These are phyloP conservation scores for Bretschneidera sinensis DNA, from an alignment of 345 rosid genomes.

Conservation along the genomic window DNA sequence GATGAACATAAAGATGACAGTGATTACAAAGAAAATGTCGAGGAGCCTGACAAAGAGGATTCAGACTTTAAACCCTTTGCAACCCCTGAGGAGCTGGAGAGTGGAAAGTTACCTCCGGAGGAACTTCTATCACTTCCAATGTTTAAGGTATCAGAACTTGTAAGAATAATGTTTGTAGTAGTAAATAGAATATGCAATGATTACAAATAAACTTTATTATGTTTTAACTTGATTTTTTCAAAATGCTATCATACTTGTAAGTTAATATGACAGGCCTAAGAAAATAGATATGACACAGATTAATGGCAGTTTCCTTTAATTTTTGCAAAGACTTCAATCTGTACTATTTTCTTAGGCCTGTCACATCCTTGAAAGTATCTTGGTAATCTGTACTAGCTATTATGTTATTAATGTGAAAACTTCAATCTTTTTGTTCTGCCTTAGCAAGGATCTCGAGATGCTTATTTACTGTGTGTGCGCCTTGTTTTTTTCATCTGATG, in stretches of 20 bases:
- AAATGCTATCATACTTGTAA: neutral
- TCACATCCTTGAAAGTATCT: too few species aligned
- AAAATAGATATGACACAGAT: too few species aligned
- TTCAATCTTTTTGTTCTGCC: too few species aligned
- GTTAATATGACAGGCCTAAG: too few species aligned
- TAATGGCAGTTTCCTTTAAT: neutral
- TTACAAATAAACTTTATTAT: neutral
- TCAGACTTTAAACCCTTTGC: constrained; percentile 40
- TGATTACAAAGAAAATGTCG: constrained; percentile 27
- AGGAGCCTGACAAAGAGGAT: constrained; percentile 37
- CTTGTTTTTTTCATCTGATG: too few species aligned
- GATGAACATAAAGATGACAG: constrained; percentile 46
- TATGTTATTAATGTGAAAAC: too few species aligned
- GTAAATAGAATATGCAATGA: neutral
- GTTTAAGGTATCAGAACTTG: constrained; percentile 60
- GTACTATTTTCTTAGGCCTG: too few species aligned
- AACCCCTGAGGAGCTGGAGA: constrained; percentile 57
- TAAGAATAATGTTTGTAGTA: constrained; percentile 11
- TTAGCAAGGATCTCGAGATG: too few species aligned
- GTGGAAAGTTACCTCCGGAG: constrained; percentile 75
- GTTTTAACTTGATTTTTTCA: neutral
- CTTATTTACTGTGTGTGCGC: too few species aligned
- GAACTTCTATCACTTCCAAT: constrained; percentile 84
- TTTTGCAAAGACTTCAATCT: too few species aligned
- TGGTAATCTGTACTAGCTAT: too few species aligned